Conservation (phyloP, 495 filamentous ascomycete genomes). For the Penicillium waksmanii region DNA sequence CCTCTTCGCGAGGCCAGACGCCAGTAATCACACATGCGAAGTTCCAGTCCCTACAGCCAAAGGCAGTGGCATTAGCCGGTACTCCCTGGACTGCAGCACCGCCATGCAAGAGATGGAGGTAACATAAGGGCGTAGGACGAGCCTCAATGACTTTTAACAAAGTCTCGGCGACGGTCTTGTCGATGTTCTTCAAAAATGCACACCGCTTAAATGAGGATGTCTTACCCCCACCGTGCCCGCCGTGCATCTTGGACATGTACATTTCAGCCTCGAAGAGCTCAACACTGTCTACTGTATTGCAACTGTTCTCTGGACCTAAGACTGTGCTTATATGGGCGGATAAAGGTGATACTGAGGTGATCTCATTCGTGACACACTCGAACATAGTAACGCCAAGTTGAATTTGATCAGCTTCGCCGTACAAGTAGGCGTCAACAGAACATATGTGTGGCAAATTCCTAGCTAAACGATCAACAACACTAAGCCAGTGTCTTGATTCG, state of each 20-base stretch:
- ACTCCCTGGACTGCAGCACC: slow-evolving; percentile 56
- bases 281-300: too few relatives aligned
- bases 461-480: too few relatives aligned
- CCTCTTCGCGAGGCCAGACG: slow-evolving; percentile 61
- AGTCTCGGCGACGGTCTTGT: slow-evolving; percentile 38
- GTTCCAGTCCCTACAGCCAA: slow-evolving; percentile 66
- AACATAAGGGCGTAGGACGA: slow-evolving; percentile 60
- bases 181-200: slow-evolving; percentile 60
- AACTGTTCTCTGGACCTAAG: too few relatives aligned
- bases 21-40: slow-evolving; percentile 69
- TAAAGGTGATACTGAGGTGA: too few relatives aligned
- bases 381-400: too few relatives aligned
- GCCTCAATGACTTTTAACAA: slow-evolving; percentile 50
- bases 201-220: slow-evolving; percentile 70
- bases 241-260: slow-evolving; percentile 65
- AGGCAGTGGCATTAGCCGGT: slow-evolving; percentile 56
- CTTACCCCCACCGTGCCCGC: slow-evolving; percentile 60
- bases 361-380: too few relatives aligned
- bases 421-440: too few relatives aligned
- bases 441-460: too few relatives aligned
- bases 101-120: slow-evolving; percentile 66
- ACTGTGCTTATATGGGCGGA: too few relatives aligned
- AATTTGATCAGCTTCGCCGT: too few relatives aligned
- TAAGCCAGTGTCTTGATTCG: too few relatives aligned
- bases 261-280: slow-evolving; percentile 48